Conservation (phyloP, 768 basidiomycete species). For the Agaricus sinodeliciosus region DNA sequence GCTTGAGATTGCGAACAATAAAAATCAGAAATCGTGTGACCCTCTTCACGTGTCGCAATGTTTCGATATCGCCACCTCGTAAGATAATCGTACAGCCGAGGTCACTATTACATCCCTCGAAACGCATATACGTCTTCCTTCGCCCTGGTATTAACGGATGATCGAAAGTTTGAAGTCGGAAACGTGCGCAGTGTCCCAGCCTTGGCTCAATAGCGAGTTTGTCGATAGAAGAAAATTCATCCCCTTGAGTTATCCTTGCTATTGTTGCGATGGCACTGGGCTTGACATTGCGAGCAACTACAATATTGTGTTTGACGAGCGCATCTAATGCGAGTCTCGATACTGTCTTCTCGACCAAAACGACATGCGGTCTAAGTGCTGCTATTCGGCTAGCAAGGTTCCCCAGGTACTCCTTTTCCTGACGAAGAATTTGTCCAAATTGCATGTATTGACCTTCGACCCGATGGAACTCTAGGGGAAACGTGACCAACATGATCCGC, state of each 20-base stretch:
- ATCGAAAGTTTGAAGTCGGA: constrained; percentile 89
- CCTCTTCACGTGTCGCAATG: constrained; percentile 80
- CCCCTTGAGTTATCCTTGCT: constrained; percentile 91
- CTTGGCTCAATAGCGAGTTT: constrained; percentile 85
- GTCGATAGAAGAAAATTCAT: constrained; percentile 94
- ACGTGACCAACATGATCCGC: constrained; percentile 93
- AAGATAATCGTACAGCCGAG: constrained; percentile 94
- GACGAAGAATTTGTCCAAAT: constrained; percentile 83
- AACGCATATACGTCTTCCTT: constrained; percentile 96
- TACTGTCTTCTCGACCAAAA: constrained; percentile 88
- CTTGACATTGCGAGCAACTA: constrained; percentile 88
- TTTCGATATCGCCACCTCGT: constrained; percentile 80
- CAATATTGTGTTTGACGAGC: constrained; percentile 77
- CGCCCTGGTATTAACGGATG: constrained; percentile 90
- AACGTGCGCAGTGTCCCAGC: constrained; percentile 81
- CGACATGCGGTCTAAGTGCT: constrained; percentile 86
- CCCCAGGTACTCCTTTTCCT: constrained; percentile 89
- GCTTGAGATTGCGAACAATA: constrained; percentile 87
- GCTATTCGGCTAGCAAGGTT: constrained; percentile 85
- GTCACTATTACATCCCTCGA: constrained; percentile 90
- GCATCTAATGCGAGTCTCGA: constrained; percentile 87
- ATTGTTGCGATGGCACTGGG: constrained; percentile 81
- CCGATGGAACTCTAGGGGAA: constrained; percentile 90
- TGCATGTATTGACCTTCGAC: constrained; percentile 91
- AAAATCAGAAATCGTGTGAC: constrained; percentile 90